Conservation (phyloP, 495 filamentous ascomycete species). For the Penicillium subrubescens region DNA sequence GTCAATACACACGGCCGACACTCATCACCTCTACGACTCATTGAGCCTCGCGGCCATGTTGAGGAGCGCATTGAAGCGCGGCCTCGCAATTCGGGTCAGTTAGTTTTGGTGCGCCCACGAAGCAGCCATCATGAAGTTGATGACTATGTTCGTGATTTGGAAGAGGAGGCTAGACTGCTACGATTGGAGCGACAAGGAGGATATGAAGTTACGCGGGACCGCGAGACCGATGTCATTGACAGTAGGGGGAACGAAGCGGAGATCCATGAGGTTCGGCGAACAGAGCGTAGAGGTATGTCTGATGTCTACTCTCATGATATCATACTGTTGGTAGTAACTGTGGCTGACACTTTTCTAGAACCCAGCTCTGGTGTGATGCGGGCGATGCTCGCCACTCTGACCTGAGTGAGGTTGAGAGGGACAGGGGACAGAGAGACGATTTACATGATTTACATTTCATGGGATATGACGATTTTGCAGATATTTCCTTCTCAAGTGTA, state of each 20-base stretch:
- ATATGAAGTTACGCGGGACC: conserved; percentile 50
- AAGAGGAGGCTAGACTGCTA: conserved; percentile 50
- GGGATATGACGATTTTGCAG: conserved; percentile 6
- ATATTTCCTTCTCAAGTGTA: conserved; percentile 1
- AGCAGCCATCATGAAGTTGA: conserved; percentile 55
- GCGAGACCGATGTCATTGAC: conserved; percentile 41
- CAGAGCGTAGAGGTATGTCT: conserved; percentile 81
- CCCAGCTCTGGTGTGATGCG: conserved; percentile 66
- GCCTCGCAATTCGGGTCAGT: conserved; percentile 49
- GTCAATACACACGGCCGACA: conserved; percentile 39
- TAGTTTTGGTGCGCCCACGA: conserved; percentile 58
- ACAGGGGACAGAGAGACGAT: conserved; percentile 7
- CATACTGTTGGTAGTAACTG: neutral
- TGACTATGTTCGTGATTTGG: conserved; percentile 59
- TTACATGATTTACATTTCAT: conserved; percentile 10
- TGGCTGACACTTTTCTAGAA: conserved; percentile 32
- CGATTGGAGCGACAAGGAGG: conserved; percentile 46
- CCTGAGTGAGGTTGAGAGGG: conserved; percentile 49
- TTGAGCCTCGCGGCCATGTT: conserved; percentile 30
- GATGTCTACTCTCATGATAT: conserved; percentile 38
- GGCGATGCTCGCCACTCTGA: conserved; percentile 77
- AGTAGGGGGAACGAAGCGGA: conserved; percentile 54
- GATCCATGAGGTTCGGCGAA: conserved; percentile 64
- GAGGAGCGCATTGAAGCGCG: conserved; percentile 49
- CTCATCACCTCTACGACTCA: conserved; percentile 34